Conservation (phyloP, 495 filamentous ascomycete species). For the Cercophora scortea region DNA sequence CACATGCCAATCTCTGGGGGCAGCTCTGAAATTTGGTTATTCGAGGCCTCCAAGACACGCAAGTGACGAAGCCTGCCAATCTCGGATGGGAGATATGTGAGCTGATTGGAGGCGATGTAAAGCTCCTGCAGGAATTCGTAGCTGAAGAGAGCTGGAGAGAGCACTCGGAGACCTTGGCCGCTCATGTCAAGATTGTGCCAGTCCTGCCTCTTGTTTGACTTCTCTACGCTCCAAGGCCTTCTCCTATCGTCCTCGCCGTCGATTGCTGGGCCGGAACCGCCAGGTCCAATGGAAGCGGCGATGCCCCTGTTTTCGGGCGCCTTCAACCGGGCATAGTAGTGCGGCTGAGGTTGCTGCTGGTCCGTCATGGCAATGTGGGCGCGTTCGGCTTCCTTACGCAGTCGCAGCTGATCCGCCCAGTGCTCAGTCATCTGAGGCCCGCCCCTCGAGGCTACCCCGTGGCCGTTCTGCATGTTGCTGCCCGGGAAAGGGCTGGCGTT, state of each 20-base stretch:
- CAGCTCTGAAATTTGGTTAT: slow-evolving; percentile 74
- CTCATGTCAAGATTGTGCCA: slow-evolving; percentile 91
- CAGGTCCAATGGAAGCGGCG: slow-evolving; percentile 23
- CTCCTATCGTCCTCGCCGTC: slow-evolving; percentile 63
- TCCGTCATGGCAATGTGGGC: slow-evolving; percentile 61
- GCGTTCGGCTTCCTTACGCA: slow-evolving; percentile 63
- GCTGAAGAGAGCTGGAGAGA: slow-evolving; percentile 68
- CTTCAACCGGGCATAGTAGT: slow-evolving; percentile 47
- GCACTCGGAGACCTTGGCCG: slow-evolving; percentile 79
- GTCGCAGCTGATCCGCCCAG: slow-evolving; percentile 79
- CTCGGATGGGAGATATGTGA: slow-evolving; percentile 63
- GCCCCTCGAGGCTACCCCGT: slow-evolving; percentile 37
- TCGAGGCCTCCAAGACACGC: slow-evolving; percentile 74
- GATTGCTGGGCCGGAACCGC: slow-evolving; percentile 31
- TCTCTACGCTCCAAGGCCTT: slow-evolving; percentile 46
- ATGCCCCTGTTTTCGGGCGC: slow-evolving; percentile 53
- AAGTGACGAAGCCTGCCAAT: slow-evolving; percentile 77
- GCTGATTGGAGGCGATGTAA: slow-evolving; percentile 84
- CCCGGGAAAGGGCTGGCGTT: slow-evolving; percentile 70
- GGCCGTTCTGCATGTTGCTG: slow-evolving; percentile 68
- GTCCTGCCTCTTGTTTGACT: slow-evolving; percentile 59
- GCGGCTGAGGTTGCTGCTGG: slow-evolving; percentile 37
- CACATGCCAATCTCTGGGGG: slow-evolving; percentile 96
- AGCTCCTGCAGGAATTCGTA: slow-evolving; percentile 84
- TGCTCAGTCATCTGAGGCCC: slow-evolving; percentile 59